These are phyloP conservation scores for Hyphopichia buzzinii DNA, from an alignment of 1,139 yeast species.

Conservation along the genomic window DNA sequence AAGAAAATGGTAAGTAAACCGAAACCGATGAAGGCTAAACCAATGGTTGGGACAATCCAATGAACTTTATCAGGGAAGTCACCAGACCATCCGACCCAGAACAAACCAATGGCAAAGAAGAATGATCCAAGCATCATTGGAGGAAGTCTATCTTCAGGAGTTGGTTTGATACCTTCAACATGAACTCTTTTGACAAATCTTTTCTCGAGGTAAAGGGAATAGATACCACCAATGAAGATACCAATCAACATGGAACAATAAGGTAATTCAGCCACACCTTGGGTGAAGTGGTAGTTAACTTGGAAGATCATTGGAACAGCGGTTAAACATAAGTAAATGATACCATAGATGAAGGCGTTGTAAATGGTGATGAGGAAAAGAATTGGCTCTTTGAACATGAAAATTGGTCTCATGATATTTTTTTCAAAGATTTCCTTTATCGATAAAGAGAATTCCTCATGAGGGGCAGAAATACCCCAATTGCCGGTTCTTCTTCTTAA, in stretches of 20 bases:
- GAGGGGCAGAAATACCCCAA: conserved; percentile 81
- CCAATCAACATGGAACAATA: conserved; percentile 59
- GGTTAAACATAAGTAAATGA: conserved; percentile 65
- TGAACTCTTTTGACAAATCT: conserved; percentile 27
- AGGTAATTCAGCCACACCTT: conserved; percentile 55
- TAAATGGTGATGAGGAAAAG: conserved; percentile 66
- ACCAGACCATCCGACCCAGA: conserved; percentile 83
- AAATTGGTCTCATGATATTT: conserved; percentile 63
- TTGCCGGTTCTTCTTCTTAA: conserved; percentile 50
- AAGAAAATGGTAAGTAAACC: conserved; percentile 71
- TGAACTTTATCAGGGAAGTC: conserved; percentile 59
- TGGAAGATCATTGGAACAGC: conserved; percentile 72
- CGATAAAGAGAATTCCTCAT: conserved; percentile 61
- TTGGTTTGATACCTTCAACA: conserved; percentile 52
- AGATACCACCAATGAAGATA: conserved; percentile 50
- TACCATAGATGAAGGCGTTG: conserved; percentile 83
- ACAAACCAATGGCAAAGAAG: conserved; percentile 65
- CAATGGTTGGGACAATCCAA: conserved; percentile 74
- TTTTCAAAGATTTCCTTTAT: conserved; percentile 61
- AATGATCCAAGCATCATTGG: conserved; percentile 66
- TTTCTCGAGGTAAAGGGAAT: conserved; percentile 20
- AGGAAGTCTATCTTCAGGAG: conserved; percentile 71
- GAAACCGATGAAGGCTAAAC: conserved; percentile 65
- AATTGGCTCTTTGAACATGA: conserved; percentile 74
- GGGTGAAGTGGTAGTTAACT: conserved; percentile 50